A percentile compares a stretch with the other conserved stretches of the same genome.
Conservation (phyloP, 176 grass and related monocot genomes). For the Leersia perrieri region DNA sequence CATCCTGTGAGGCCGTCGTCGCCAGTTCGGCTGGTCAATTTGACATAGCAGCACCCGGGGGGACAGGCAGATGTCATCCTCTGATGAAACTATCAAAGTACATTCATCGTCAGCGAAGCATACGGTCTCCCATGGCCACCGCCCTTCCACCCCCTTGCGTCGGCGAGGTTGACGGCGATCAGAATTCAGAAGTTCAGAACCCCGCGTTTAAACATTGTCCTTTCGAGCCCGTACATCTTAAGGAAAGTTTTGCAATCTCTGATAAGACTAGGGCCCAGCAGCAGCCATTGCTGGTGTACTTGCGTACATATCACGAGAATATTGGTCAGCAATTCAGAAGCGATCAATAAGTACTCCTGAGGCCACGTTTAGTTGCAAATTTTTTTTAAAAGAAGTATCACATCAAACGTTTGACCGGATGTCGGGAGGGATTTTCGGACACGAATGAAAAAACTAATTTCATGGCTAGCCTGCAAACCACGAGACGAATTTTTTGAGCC, state of each 20-base stretch:
- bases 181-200: too few species aligned
- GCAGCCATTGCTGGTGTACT: neutral
- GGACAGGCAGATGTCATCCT: neutral
- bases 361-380: too few species aligned
- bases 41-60: neutral
- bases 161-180: neutral
- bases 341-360: neutral
- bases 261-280: neutral
- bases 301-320: neutral
- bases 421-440: too few species aligned
- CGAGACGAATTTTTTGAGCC: too few species aligned
- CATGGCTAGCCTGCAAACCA: too few species aligned
- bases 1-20: too few species aligned
- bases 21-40: neutral
- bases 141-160: neutral
- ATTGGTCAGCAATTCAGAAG: neutral
- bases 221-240: neutral
- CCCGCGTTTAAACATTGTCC: neutral
- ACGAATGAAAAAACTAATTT: too few species aligned
- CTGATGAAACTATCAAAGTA: neutral
- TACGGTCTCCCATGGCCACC: neutral
- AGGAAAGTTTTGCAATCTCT: neutral
- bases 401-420: too few species aligned
- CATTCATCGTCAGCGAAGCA: neutral
- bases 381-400: too few species aligned